Evolutionary conservation across 139 green algal species (phyloP).

Genomic region (Volvox africanus): DNA sequence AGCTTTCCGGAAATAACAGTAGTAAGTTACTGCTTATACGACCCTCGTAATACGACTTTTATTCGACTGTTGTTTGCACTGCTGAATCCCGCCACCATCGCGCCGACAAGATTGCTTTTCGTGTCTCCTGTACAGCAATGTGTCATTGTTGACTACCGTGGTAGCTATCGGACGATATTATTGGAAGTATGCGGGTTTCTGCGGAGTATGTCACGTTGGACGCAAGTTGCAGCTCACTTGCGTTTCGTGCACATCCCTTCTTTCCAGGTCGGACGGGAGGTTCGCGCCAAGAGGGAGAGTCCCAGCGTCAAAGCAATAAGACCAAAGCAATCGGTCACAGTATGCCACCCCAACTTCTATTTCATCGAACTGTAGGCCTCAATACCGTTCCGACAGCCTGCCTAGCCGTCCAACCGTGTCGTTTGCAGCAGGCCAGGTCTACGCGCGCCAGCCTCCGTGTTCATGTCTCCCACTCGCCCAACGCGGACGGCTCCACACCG

Average conservation of each 20-base stretch:
- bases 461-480: not conserved
- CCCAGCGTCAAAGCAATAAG: too few species aligned
- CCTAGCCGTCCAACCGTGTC: not conserved
- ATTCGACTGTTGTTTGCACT: not conserved
- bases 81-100: not conserved
- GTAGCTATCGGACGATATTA: too few species aligned
- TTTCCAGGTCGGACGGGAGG: not conserved
- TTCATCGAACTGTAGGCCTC: not conserved
- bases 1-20: too few species aligned
- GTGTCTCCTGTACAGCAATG: too few species aligned
- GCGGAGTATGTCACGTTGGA: too few species aligned
- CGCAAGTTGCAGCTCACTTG: too few species aligned
- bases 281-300: not conserved
- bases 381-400: not conserved
- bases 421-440: not conserved
- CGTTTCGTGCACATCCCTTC: too few species aligned
- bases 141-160: too few species aligned
- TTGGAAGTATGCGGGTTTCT: too few species aligned
- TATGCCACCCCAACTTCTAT: not conserved
- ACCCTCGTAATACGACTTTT: too few species aligned
- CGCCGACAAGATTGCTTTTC: not conserved
- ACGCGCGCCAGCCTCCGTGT: not conserved
- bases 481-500: not conserved
- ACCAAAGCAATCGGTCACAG: not conserved
- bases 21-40: too few species aligned